Percentiles rank a stretch among this genome's conserved stretches.
Conservation (phyloP, 306 rosid genomes). For the Ochetophila trinervis region DNA sequence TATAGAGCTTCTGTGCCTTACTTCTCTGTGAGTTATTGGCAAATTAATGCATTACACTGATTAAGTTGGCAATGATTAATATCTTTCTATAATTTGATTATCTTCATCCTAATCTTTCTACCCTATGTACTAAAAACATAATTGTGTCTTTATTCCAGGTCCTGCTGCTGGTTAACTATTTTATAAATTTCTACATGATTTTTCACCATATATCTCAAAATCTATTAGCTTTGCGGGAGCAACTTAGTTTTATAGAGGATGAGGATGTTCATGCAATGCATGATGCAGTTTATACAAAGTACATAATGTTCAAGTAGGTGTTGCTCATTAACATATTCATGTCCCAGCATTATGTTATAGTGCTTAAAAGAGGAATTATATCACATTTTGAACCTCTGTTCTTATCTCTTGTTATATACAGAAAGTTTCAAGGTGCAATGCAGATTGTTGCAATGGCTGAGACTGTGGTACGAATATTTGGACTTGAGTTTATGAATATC, state of each 20-base stretch:
- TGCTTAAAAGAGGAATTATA: slow-evolving; percentile 10
- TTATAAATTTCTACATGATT: slow-evolving; percentile 73
- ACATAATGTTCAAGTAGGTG: slow-evolving; percentile 87
- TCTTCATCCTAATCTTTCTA: not conserved
- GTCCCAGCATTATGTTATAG: slow-evolving; percentile 6
- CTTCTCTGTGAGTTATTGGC: slow-evolving; percentile 63
- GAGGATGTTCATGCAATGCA: slow-evolving; percentile 78
- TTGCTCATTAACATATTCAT: slow-evolving; percentile 4
- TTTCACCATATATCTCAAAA: slow-evolving; percentile 88
- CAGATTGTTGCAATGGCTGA: slow-evolving; percentile 92
- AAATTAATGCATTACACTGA: slow-evolving; percentile 3
- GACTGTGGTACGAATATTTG: slow-evolving; percentile 55
- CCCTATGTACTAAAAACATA: slow-evolving; percentile 23
- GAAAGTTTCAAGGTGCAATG: slow-evolving; percentile 95
- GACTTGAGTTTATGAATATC: slow-evolving; percentile 16
- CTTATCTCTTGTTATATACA: slow-evolving; percentile 31
- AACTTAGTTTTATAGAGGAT: slow-evolving; percentile 59
- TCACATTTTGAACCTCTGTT: slow-evolving; percentile 17
- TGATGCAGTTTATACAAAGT: slow-evolving; percentile 76
- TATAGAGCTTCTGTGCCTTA: slow-evolving; percentile 89
- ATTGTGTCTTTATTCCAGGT: slow-evolving; percentile 48
- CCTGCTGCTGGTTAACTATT: slow-evolving; percentile 74
- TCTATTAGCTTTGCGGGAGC: slow-evolving; percentile 63
- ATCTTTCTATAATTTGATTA: slow-evolving; percentile 5
- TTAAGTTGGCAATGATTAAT: slow-evolving; percentile 2